Conservation (phyloP, 2,329 filamentous ascomycete genomes). For the Fusarium tanahbumbuense region DNA sequence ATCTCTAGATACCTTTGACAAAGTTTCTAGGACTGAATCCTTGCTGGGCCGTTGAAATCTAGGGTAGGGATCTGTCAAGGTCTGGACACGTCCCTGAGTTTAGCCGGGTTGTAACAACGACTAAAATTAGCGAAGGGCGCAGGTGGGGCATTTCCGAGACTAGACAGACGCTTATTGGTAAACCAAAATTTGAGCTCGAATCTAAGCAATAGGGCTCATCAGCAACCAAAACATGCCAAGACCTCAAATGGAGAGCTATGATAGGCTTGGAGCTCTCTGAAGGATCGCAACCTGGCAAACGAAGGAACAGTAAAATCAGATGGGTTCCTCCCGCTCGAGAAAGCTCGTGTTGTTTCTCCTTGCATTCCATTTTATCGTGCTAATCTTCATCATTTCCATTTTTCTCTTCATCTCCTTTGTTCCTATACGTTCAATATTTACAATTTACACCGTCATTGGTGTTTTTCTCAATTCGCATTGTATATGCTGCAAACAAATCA, state of each 20-base stretch:
- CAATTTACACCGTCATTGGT: fast-evolving
- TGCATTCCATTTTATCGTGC: too few relatives aligned
- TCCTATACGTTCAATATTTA: background rate
- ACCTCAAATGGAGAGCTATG: too few relatives aligned
- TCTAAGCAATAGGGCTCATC: background rate
- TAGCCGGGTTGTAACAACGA: background rate
- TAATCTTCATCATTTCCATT: too few relatives aligned
- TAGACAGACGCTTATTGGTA: background rate
- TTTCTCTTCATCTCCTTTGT: background rate
- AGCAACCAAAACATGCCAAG: background rate
- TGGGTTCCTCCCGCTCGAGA: too few relatives aligned
- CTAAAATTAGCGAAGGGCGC: background rate
- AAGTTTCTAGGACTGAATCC: too few relatives aligned
- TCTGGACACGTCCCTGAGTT: background rate
- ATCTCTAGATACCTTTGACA: too few relatives aligned
- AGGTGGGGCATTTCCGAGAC: background rate
- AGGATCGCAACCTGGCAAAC: background rate
- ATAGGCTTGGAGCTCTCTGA: background rate
- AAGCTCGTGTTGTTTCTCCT: background rate
- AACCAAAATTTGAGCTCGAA: background rate
- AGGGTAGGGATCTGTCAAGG: background rate
- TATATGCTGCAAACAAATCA: background rate
- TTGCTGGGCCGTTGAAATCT: too few relatives aligned
- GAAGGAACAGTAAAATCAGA: background rate
- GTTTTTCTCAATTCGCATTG: background rate